Conservation (phyloP, 306 rosid species). For the Castanospermum australe region DNA sequence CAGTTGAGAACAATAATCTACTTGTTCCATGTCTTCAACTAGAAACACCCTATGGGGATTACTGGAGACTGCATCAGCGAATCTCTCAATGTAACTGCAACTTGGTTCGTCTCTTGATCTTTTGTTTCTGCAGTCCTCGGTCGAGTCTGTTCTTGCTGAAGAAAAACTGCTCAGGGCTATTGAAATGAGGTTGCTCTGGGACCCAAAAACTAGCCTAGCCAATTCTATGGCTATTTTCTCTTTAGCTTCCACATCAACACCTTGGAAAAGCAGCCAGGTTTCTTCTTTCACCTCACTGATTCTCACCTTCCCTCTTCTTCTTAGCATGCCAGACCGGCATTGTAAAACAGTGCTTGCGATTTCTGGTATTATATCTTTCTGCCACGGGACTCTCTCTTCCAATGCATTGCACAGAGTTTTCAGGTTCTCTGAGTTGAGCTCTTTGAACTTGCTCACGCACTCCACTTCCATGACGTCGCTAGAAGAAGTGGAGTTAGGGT, state of each 20-base stretch:
- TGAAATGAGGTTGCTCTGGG: conserved; percentile 52
- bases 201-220: conserved; percentile 70
- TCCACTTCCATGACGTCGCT: conserved; percentile 72
- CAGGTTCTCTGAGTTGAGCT: conserved; percentile 60
- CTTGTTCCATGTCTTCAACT: conserved; percentile 86
- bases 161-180: conserved; percentile 74
- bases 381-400: conserved; percentile 84
- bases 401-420: conserved; percentile 66
- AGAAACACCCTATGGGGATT: conserved; percentile 88
- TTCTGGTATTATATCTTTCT: conserved; percentile 63
- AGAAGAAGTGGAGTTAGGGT: conserved; percentile 68
- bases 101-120: conserved; percentile 78
- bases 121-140: conserved; percentile 65
- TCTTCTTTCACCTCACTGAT: conserved; percentile 61
- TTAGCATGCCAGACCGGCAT: conserved; percentile 70
- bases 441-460: conserved; percentile 56
- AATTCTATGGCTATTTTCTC: conserved; percentile 75
- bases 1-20: conserved; percentile 76
- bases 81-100: conserved; percentile 66
- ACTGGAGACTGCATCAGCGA: conserved; percentile 51
- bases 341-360: conserved; percentile 68
- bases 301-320: conserved; percentile 58
- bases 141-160: conserved; percentile 74
- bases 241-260: conserved; percentile 66
- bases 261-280: conserved; percentile 93